Percentiles rank a stretch among this genome's conserved stretches.
Conservation (phyloP, 352 stramenopile genomes). For the Phytopythium boreale region DNA sequence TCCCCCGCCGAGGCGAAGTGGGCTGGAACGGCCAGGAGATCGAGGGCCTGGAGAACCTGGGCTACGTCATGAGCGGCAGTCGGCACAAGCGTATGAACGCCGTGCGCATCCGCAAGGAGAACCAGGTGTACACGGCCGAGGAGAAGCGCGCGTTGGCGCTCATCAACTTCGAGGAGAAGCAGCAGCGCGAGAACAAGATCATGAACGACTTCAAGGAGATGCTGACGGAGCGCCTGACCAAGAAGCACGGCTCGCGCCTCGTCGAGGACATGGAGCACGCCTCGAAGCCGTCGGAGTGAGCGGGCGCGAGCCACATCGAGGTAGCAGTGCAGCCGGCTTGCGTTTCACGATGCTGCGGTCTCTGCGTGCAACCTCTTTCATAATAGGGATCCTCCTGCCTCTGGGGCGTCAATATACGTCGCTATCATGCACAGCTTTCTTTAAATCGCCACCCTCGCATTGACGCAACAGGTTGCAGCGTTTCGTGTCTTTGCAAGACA, state of each 20-base stretch:
- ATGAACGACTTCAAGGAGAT: conserved; percentile 97
- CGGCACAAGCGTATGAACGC: conserved; percentile 99
- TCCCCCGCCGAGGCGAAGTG: conserved; percentile 98
- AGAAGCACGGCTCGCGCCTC: conserved; percentile 84
- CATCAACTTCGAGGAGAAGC: conserved; percentile 99
- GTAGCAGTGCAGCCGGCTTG: not conserved
- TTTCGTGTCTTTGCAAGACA: not conserved
- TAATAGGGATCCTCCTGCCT: too few relatives aligned
- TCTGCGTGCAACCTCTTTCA: too few relatives aligned
- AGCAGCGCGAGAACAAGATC: conserved; percentile 97
- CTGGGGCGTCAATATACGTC: too few relatives aligned
- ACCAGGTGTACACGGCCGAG: conserved; percentile 99
- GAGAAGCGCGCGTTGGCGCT: conserved; percentile 97
- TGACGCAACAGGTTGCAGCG: too few relatives aligned
- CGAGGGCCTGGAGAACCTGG: conserved; percentile 92
- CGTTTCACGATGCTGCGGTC: not conserved
- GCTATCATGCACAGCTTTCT: conserved; percentile 12
- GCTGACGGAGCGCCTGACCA: conserved; percentile 83
- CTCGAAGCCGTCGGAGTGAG: conserved; percentile 23
- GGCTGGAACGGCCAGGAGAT: conserved; percentile 96
- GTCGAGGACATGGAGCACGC: conserved; percentile 85
- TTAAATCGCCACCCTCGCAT: too few relatives aligned
- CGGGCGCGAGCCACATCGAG: too few relatives aligned
- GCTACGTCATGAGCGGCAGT: conserved; percentile 97
- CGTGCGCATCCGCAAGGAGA: conserved; percentile 98